Evolutionary conservation across 2,329 filamentous ascomycete species (phyloP).

Genomic region (Aspergillaceae sp.): DNA sequence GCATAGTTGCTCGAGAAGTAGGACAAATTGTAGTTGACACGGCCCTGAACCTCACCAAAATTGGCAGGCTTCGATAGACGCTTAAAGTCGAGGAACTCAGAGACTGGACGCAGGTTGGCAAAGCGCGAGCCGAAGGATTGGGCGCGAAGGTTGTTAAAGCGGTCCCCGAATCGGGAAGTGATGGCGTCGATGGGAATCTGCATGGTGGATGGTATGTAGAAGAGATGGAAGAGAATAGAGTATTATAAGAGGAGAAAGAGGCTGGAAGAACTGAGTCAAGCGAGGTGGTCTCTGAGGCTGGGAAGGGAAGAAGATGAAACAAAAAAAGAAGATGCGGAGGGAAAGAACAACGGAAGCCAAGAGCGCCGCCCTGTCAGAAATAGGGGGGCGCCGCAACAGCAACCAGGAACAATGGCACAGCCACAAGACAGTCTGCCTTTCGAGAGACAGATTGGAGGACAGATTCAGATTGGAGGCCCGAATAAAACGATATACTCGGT

Average conservation of each 20-base stretch:
- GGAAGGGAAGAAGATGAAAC: not conserved
- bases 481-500: no score
- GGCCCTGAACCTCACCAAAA: slow-evolving; percentile 80
- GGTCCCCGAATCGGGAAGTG: slow-evolving; percentile 85
- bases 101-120: slow-evolving; percentile 80
- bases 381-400: not conserved
- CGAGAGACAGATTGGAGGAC: not conserved
- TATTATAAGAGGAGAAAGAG: not conserved
- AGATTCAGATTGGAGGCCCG: not conserved
- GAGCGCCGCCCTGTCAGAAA: no score
- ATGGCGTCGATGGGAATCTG: slow-evolving; percentile 87
- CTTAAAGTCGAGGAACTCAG: slow-evolving; percentile 95
- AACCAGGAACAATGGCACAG: no score
- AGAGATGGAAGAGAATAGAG: not conserved
- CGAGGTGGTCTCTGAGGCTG: not conserved
- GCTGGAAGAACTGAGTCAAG: not conserved
- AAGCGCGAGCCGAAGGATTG: slow-evolving; percentile 75
- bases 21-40: slow-evolving; percentile 93
- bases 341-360: not conserved
- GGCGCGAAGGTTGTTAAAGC: slow-evolving; percentile 73
- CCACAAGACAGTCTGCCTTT: no score
- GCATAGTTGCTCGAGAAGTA: slow-evolving; percentile 99
- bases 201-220: slow-evolving; percentile 46
- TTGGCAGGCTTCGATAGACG: slow-evolving; percentile 88
- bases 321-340: slow-evolving; percentile 1